Base-by-base conservation (phyloP, 2,329 filamentous ascomycete species). In the Pestalotiopsis fici region DNA sequence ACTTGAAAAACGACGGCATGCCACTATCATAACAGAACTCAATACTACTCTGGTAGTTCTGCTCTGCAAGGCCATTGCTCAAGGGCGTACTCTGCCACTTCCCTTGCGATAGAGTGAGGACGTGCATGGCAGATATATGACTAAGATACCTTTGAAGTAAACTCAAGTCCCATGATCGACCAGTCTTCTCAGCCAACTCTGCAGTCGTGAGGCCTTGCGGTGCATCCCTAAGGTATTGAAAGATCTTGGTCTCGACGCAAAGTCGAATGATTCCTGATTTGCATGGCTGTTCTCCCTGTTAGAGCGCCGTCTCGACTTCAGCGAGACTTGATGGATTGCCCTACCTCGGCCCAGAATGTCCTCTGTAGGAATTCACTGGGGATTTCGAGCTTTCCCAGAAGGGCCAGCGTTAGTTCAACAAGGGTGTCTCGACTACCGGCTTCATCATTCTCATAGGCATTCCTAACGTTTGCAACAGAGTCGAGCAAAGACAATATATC, bases 31-130 rank as follows among this genome's bases (percentile, higher is more conserved):
- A 66, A 55, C 56, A 60, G 35, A 66, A 66, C 77, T 75, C 75
- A 56, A 82, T 74, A 70, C 79, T 81, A 63, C 75, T 72, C 71
- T 79, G 82, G 70, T 82, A 82, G 9, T 77, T 76, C 59, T 76
- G 76, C 65, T 81, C 78, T 18, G 79, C 79, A 3, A 79, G 70
- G 15, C 80, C 79, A 37, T 79, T 76, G 69, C 75, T 79, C 50
- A 80, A 78, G 12, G 73, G 68, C 31, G 73, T 70, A 76, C 50
- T 57, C 23, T 25, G 15, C 64, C 64, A 62, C 31, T 25, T 27
- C 21, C 59, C 66, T n/a, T 56, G 43, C 0, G 27, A 9, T 23
- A 59, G 57, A 13, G 13, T 9, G 23, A 66, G 31, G 37, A 68
- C 59, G 3, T 68, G 64, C n/a, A 60, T 66, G 11, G 59, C 37